Percentiles rank a stretch among this genome's conserved stretches.
These are phyloP conservation scores for Aspergillus ustus DNA, from an alignment of 2,329 filamentous ascomycete species.

Conservation along the genomic window DNA sequence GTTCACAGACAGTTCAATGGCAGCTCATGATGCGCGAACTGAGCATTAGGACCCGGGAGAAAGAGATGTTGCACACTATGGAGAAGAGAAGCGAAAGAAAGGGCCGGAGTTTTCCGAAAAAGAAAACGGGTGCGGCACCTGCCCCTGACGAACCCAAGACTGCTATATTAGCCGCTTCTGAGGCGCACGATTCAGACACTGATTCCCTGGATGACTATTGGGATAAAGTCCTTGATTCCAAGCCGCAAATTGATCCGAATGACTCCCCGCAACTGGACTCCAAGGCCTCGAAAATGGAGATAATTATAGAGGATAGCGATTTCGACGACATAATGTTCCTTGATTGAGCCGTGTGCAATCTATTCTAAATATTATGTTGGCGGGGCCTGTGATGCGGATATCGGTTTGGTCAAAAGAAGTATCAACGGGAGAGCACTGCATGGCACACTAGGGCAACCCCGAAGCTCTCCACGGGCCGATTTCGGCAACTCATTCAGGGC, in stretches of 20 bases:
- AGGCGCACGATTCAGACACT: not conserved
- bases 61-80: slow-evolving; percentile 67
- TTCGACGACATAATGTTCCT: not conserved
- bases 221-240: slow-evolving; percentile 4
- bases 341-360: not conserved
- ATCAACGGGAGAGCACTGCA: no score
- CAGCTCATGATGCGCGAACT: slow-evolving; percentile 80
- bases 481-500: not conserved
- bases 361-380: not conserved
- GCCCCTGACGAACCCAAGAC: not conserved
- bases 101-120: not conserved
- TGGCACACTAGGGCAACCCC: not conserved
- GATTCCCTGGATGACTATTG: slow-evolving; percentile 12
- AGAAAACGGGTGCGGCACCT: not conserved
- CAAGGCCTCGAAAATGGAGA: not conserved
- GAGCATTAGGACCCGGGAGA: slow-evolving; percentile 71
- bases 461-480: not conserved
- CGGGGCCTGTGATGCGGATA: not conserved
- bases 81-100: slow-evolving; percentile 62
- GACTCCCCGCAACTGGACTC: not conserved
- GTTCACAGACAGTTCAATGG: slow-evolving; percentile 69
- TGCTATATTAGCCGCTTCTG: not conserved
- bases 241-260: not conserved
- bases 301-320: slow-evolving; percentile 6
- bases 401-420: not conserved